phyloP scores from a whole-genome alignment of 495 filamentous ascomycete genomes.

The Neurospora sp. region DNA sequence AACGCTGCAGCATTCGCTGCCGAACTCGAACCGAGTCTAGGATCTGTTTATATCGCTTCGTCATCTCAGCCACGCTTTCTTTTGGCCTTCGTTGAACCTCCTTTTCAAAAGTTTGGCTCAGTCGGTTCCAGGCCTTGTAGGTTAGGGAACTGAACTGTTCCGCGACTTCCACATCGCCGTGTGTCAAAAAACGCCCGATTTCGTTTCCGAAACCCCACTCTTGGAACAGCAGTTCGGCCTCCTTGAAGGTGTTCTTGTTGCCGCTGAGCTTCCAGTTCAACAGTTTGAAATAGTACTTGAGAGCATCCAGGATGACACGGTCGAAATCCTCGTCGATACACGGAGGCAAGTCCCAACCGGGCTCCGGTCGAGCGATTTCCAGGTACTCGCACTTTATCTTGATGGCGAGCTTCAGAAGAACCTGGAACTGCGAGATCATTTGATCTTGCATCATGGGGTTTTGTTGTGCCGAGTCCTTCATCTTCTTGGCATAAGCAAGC shows the following conservation, averaged over 20 bases:
- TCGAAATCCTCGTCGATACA: constrained; percentile 98
- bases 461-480: constrained; percentile 79
- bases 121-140: constrained; percentile 74
- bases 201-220: constrained; percentile 96
- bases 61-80: constrained; percentile 79
- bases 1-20: constrained; percentile 68
- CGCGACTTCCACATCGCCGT: constrained; percentile 94
- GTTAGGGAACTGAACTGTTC: constrained; percentile 96
- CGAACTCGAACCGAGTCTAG: constrained; percentile 91
- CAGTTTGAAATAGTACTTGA: constrained; percentile 96
- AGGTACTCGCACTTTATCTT: constrained; percentile 85
- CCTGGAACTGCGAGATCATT: constrained; percentile 94
- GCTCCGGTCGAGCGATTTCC: constrained; percentile 72
- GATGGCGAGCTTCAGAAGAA: constrained; percentile 81
- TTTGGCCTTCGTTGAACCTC: constrained; percentile 76
- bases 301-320: constrained; percentile 82
- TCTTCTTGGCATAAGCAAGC: constrained; percentile 83
- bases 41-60: constrained; percentile 89
- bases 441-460: constrained; percentile 88
- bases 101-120: constrained; percentile 83
- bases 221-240: constrained; percentile 92
- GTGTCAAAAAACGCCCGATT: constrained; percentile 76
- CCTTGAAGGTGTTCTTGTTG: constrained; percentile 98
- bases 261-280: constrained; percentile 93
- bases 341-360: constrained; percentile 88